Conservation (phyloP, 2,329 filamentous ascomycete genomes). For the Septoria linicola region DNA sequence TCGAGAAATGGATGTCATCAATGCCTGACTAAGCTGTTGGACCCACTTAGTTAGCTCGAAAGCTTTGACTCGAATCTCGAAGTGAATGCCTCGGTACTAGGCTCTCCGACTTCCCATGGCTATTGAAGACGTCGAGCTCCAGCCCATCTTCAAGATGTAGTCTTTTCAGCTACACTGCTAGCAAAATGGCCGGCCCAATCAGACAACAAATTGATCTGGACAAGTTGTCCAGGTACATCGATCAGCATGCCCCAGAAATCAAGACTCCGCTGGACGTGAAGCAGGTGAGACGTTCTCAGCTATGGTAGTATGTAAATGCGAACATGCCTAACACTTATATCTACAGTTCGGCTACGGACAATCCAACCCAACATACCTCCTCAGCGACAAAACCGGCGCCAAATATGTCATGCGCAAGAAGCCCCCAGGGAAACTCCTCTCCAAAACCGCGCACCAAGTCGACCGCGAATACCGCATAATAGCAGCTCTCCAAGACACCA, state of each 20-base stretch:
- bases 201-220: conserved; percentile 85
- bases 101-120: too few relatives aligned
- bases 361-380: conserved; percentile 93
- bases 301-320: background rate
- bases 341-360: conserved; percentile 90
- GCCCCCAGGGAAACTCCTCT: conserved; percentile 89
- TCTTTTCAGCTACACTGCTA: conserved; percentile 1
- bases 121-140: background rate
- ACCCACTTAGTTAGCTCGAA: too few relatives aligned
- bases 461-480: conserved; percentile 94
- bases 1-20: too few relatives aligned
- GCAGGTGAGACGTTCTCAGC: conserved; percentile 59
- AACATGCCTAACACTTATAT: background rate
- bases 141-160: conserved; percentile 1
- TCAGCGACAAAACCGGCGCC: conserved; percentile 67
- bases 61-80: too few relatives aligned
- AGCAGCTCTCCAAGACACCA: conserved; percentile 72
- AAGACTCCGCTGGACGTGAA: conserved; percentile 81
- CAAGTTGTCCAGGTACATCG: conserved; percentile 76
- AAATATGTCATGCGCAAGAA: conserved; percentile 95
- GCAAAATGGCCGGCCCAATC: conserved; percentile 74
- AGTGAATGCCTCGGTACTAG: too few relatives aligned
- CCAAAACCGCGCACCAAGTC: conserved; percentile 91
- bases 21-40: too few relatives aligned
- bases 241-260: conserved; percentile 76